These are phyloP conservation scores for Medakamo hakoo DNA, from an alignment of 139 green algal genomes.

Conservation along the genomic window DNA sequence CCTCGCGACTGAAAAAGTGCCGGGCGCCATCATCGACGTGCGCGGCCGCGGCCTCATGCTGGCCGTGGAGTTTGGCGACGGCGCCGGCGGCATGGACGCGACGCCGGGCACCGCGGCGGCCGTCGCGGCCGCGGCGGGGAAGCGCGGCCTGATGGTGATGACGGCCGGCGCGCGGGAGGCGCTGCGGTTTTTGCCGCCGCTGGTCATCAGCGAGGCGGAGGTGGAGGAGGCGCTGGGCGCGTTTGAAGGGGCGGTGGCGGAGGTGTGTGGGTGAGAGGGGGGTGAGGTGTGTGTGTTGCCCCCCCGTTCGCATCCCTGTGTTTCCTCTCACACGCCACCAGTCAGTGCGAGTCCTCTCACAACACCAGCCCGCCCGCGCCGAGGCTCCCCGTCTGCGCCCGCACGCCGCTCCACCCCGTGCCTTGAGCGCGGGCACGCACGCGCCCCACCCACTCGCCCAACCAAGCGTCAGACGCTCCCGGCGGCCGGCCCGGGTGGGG, in stretches of 20 bases:
- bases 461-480: too few species aligned
- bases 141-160: conserved; percentile 50
- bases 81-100: conserved; percentile 8
- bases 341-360: too few species aligned
- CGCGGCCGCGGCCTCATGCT: conserved; percentile 66
- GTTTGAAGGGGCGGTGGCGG: conserved; percentile 9
- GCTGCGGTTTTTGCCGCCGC: conserved; percentile 60
- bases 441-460: too few species aligned
- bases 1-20: conserved; percentile 12
- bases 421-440: too few species aligned
- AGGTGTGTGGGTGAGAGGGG: not conserved
- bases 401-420: too few species aligned
- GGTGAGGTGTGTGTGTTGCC: too few species aligned
- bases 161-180: conserved; percentile 46
- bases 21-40: conserved; percentile 63
- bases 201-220: conserved; percentile 40
- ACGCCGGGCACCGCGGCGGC: conserved; percentile 23
- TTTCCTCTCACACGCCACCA: too few species aligned
- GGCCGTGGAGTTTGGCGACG: conserved; percentile 48
- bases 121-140: conserved; percentile 29
- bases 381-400: too few species aligned
- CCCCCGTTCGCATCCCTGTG: too few species aligned
- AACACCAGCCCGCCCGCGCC: too few species aligned
- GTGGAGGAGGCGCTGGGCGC: conserved; percentile 32
- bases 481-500: too few species aligned